A percentile compares a stretch with the other conserved stretches of the same genome.
Evolutionary conservation across 2,329 filamentous ascomycete genomes (phyloP).

Genomic region (Ascochyta rabiei): DNA sequence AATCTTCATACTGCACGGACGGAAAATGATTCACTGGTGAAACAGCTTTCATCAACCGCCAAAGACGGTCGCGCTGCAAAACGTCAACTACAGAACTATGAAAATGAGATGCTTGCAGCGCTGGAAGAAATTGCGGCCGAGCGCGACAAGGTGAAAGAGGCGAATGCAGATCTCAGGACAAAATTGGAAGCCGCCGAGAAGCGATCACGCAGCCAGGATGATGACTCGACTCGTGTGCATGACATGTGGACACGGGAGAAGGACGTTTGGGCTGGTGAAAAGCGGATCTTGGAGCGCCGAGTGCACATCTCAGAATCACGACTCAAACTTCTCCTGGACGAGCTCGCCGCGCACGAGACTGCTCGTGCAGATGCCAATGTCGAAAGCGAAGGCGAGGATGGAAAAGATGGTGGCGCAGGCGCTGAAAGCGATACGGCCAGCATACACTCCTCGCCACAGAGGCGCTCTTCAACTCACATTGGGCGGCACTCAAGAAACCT

Average conservation of each 20-base stretch:
- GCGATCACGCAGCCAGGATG: constrained; percentile 77
- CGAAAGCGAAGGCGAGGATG: constrained; percentile 67
- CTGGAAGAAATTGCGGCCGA: constrained; percentile 83
- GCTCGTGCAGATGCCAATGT: constrained; percentile 43
- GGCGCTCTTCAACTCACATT: constrained; percentile 56
- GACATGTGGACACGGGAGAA: constrained; percentile 84
- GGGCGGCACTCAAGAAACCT: constrained; percentile 64
- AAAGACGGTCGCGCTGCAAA: constrained; percentile 83
- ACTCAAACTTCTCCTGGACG: constrained; percentile 81
- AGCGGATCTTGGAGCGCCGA: constrained; percentile 79
- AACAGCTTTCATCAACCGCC: constrained; percentile 64
- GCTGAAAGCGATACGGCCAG: constrained; percentile 72
- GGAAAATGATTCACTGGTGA: constrained; percentile 75
- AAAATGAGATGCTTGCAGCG: constrained; percentile 86
- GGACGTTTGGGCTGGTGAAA: constrained; percentile 82
- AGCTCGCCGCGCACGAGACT: constrained; percentile 75
- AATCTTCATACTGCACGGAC: constrained; percentile 72
- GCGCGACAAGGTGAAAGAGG: constrained; percentile 80
- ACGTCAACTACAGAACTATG: constrained; percentile 82
- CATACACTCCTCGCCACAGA: constrained; percentile 63
- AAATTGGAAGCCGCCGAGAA: constrained; percentile 80
- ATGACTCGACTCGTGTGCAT: constrained; percentile 79
- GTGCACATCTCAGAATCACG: constrained; percentile 89
- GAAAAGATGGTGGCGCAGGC: constrained; percentile 61
- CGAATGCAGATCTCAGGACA: constrained; percentile 72